These are phyloP conservation scores for Boletellus ananiceps DNA, from an alignment of 768 basidiomycete species.

Conservation along the genomic window DNA sequence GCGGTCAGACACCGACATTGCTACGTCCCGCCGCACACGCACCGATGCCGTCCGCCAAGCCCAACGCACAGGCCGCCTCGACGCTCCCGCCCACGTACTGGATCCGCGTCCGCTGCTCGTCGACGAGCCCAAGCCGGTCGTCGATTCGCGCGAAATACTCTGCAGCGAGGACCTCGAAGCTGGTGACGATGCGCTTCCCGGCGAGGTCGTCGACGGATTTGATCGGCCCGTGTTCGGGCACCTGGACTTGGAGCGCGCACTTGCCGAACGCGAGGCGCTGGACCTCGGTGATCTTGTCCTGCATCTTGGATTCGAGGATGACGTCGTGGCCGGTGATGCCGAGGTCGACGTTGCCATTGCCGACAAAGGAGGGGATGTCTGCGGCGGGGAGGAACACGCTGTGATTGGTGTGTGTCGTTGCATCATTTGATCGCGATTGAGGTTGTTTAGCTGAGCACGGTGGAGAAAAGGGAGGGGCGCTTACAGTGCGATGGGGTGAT, in stretches of 20 bases:
- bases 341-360: slow-evolving; percentile 93
- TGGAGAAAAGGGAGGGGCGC: slow-evolving; percentile 21
- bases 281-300: slow-evolving; percentile 68
- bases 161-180: slow-evolving; percentile 84
- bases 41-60: slow-evolving; percentile 97
- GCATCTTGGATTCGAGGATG: slow-evolving; percentile 86
- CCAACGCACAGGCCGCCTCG: slow-evolving; percentile 94
- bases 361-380: slow-evolving; percentile 98
- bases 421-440: too few species aligned
- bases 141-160: slow-evolving; percentile 74
- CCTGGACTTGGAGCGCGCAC: slow-evolving; percentile 86
- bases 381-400: slow-evolving; percentile 96
- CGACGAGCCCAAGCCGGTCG: slow-evolving; percentile 44
- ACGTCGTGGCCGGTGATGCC: slow-evolving; percentile 99
- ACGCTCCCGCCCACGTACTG: slow-evolving; percentile 98
- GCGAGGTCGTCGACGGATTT: slow-evolving; percentile 74
- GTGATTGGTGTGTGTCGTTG: too few species aligned
- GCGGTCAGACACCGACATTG: not conserved
- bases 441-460: not conserved
- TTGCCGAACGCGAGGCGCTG: slow-evolving; percentile 90
- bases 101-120: slow-evolving; percentile 66
- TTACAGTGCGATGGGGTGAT: slow-evolving; percentile 91
- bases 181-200: slow-evolving; percentile 91
- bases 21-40: slow-evolving; percentile 19
- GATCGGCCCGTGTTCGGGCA: slow-evolving; percentile 70